Base-by-base conservation (phyloP, 768 basidiomycete species). In the Mycena rebaudengoi region DNA sequence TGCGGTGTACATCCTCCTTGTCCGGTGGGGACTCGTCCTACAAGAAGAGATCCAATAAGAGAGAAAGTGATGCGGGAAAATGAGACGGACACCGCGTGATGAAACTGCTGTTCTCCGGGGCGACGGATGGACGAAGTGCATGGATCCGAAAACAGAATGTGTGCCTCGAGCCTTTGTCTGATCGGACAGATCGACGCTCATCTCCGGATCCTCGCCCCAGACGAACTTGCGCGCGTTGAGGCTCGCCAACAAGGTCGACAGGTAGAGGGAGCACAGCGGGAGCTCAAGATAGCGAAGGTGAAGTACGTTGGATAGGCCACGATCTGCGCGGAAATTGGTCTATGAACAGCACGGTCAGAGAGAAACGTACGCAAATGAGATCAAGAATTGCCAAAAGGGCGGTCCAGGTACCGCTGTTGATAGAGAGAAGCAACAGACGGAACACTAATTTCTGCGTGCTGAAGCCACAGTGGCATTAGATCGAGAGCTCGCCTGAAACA, bases 191-290 rank as follows among this genome's bases (percentile, higher is more conserved):
- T 53, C 51, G 18, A 61, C 52, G 25, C 49, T 54, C 13, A 40
- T 35, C 18, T 33, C 29, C 2, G 26, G 25, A 3, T 16, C 21
- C 11, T 39, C 30, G 44, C 21, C 39, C n/a, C n/a, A n/a, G 43
- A 61, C 13, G 44, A 64, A 67, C 23, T 58, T 64, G 7, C 76
- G 69, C 7, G 75, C 70, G 44, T 77, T 77, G 53, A 77, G 46
- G 56, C 71, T 78, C 13, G 68, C 70, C 46, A 77, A 71, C 20
- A 78, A 64, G 18, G 73, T 75, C 45, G 73, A 77, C 46, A 76
- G 71, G 43, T 79, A 79, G 13, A 77, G 63, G 26, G 74, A 69
- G 45, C 75, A 74, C 23, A 78, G 65, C 6, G 77, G 73, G 20
- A 73, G 74, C 52, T 73, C 77, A 77, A 54, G 25, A 67, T 55